Conservation (phyloP, 2,329 filamentous ascomycete species). For the Sporothrix globosa region DNA sequence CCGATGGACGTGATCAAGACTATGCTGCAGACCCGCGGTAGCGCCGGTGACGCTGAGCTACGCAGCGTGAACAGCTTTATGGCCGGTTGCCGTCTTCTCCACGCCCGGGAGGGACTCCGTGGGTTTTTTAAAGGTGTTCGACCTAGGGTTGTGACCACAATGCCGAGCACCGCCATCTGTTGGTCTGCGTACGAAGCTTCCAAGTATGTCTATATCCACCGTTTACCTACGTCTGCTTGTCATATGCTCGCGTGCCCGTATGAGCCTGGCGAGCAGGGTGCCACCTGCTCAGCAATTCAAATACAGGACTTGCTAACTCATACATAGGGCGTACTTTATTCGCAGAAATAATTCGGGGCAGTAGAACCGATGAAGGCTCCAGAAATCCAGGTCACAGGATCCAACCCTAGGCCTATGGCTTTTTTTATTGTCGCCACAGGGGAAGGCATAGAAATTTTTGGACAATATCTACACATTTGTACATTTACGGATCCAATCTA, state of each 20-base stretch:
- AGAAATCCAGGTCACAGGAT: neutral
- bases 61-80: constrained; percentile 81
- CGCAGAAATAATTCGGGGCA: constrained; percentile 34
- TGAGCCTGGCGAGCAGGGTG: neutral
- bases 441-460: neutral
- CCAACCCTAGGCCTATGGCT: neutral
- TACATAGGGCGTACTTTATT: constrained; percentile 63
- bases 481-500: neutral
- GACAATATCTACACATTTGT: neutral
- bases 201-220: constrained; percentile 51
- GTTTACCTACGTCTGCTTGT: neutral
- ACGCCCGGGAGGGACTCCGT: constrained; percentile 76
- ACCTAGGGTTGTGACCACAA: constrained; percentile 90
- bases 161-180: constrained; percentile 99
- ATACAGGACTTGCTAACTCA: neutral
- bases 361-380: neutral
- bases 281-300: neutral
- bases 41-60: constrained; percentile 75
- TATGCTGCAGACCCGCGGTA: constrained; percentile 88
- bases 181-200: constrained; percentile 79
- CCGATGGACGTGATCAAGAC: constrained; percentile 99
- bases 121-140: constrained; percentile 94
- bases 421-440: neutral
- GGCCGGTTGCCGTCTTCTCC: constrained; percentile 78
- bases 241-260: too few species aligned